Evolutionary conservation across 176 grass and related monocot genomes (phyloP), one percentile per base, ranked within the genome.

Genomic region (Neostapfia colusana): DNA sequence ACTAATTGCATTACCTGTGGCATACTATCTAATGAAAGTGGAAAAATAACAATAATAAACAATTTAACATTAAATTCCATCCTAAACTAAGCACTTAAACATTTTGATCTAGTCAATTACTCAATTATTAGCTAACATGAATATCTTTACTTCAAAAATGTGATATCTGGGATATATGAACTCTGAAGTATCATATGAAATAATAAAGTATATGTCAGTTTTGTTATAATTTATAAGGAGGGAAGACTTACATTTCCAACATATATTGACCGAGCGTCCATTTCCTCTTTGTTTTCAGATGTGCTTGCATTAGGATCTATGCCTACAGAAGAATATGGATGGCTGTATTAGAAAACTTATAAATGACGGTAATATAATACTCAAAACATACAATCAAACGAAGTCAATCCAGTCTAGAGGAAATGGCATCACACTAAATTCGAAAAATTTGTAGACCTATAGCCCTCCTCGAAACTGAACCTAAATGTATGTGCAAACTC

Each of bases 221-320:
- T 53, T 9, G 23, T 36, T 48, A 54, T 54, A 63, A 73, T 53
- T 78, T 55, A 39, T 25, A 82, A 7, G 66, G 12, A 63, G 17
- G 70, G 8, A 36, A 44, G 25, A 64, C 87, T 87, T 81, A 93
- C 90, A 79, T 93, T 93, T 57, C 90, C 90, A 80, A 93, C 51
- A 28, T 82, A 90, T 7, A 93, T 78, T 0, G 90, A 93, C 4
- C 90, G 90, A 79, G 81, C 71, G 82, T 93, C 90, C 77, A 82
- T 85, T 50, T 93, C 84, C 45, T 93, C 87, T 65, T 90, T 93
- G 70, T 82, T 66, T 89, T 93, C 84, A 44, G 77, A 87, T 79
- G 87, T 65, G 76, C 77, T 25, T 46, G 78, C 73, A 50, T 21
- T 81, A 84, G 87, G 74, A 68, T 93, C 90, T 49, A 87, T 57